phyloP scores from a whole-genome alignment of 164 flowering plant species.

The Chimonanthus salicifolius region DNA sequence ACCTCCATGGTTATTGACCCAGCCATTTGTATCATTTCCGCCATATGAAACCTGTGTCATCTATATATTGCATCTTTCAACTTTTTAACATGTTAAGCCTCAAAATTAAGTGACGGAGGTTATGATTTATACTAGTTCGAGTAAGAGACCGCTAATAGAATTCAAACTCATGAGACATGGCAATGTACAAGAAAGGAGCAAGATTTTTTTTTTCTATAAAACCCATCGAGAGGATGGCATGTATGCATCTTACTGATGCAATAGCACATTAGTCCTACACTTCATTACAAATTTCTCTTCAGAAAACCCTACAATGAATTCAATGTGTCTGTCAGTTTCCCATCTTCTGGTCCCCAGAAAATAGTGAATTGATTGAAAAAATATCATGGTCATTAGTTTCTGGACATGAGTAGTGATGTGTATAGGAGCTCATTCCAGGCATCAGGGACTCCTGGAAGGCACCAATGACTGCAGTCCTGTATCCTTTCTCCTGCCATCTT shows the following conservation, averaged over 20 bases:
- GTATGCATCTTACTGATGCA: not conserved
- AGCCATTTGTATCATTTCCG: too few relatives aligned
- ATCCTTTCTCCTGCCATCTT: constrained; percentile 9
- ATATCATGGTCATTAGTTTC: not conserved
- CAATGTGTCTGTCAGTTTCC: not conserved
- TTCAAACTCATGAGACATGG: not conserved
- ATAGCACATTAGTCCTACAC: not conserved
- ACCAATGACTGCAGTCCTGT: constrained; percentile 56
- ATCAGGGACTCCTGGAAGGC: constrained; percentile 11
- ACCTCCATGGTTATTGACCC: too few relatives aligned
- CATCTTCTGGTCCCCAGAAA: not conserved
- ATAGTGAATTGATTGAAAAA: not conserved
- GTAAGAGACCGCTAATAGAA: too few relatives aligned
- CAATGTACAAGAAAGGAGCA: not conserved
- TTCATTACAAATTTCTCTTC: not conserved
- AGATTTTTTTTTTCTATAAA: too few relatives aligned
- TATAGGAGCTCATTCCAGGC: constrained; percentile 12
- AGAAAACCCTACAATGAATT: not conserved
- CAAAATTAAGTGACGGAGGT: not conserved
- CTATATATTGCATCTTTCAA: too few relatives aligned
- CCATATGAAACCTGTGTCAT: too few relatives aligned
- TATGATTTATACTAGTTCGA: not conserved
- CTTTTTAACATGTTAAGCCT: not conserved
- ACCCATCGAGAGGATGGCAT: not conserved
- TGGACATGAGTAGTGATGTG: constrained; percentile 1